Base-by-base conservation (phyloP, 2,329 filamentous ascomycete genomes). In the Leptographium procerum region DNA sequence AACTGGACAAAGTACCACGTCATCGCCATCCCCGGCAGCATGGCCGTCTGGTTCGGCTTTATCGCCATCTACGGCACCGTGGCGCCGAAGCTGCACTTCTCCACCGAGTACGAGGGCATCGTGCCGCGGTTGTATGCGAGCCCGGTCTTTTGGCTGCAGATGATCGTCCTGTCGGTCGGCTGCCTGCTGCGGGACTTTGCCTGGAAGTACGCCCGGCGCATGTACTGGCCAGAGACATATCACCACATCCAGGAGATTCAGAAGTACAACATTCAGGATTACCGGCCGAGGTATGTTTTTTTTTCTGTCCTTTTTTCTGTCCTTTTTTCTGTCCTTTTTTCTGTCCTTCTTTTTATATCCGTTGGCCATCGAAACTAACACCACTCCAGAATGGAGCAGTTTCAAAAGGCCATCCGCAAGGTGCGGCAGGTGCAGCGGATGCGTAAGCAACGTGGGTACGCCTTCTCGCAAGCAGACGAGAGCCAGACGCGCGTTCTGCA, bases 231-330 rank as follows among this genome's bases (percentile, higher is more conserved):
- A 26, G 88, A 96, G 73, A 85, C 89, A 50, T 99, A 99, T 69
- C 94, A 99, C 67, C 94, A 99, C 71, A 94, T 99, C 63, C 94
- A 99, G 73, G 94, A 99, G 76, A 99, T 99, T 66, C 94, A 99
- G 73, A 99, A 99, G 75, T 99, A 97, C 76, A 99, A 99, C 67
- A 96, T 99, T 61, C 94, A 99, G 75, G 94, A 99, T 75, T 99
- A 99, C 73, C 81, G 94, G 69, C 94, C 94, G 62, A 86, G 94
- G 89, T 91, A 81, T 65, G 81, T 77, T 55, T 34, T 57, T 40
- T 26, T 43, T 19, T 34, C 5, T 48, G 9, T 43, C 10, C 6
- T 19, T 33, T 16, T 10, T 4, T 40, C 16, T n/a, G n/a, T 33
- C 51, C 29, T 45, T 33, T 14, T 22, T 61, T 53, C 52, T 40